Evolutionary conservation across 2,329 filamentous ascomycete genomes (phyloP).

Genomic region (Ophiocordyceps sinensis): DNA sequence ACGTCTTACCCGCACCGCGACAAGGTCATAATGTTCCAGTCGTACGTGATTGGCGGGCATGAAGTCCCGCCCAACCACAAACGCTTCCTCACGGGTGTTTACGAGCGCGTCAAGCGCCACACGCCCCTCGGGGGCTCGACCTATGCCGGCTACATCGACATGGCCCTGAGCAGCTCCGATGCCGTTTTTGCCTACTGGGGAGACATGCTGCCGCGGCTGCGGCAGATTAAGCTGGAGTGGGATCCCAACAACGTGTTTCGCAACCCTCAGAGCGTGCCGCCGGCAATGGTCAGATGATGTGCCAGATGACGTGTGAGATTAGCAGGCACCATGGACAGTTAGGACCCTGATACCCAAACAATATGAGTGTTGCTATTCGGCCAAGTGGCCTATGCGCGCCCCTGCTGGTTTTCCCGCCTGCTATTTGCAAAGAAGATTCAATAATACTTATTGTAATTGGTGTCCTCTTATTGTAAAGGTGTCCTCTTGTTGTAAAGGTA

Average conservation of each 20-base stretch:
- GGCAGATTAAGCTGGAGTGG: slow-evolving; percentile 33
- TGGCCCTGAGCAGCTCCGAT: slow-evolving; percentile 21
- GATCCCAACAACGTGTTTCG: slow-evolving; percentile 42
- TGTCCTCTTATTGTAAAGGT: no score
- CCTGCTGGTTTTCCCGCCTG: no score
- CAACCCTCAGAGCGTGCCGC: slow-evolving; percentile 46
- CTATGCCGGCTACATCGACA: slow-evolving; percentile 52
- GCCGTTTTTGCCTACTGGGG: slow-evolving; percentile 42
- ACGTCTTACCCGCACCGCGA: slow-evolving; percentile 51
- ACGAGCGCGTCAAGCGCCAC: slow-evolving; percentile 24
- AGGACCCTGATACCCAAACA: no score
- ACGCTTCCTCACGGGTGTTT: slow-evolving; percentile 36
- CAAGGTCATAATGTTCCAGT: slow-evolving; percentile 49
- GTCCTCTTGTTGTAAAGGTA: no score
- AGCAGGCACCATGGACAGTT: no score
- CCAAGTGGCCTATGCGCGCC: no score
- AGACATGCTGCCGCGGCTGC: slow-evolving; percentile 30
- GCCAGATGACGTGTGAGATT: no score
- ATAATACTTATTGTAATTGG: no score
- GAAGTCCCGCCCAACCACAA: slow-evolving; percentile 29
- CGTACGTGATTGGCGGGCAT: slow-evolving; percentile 39
- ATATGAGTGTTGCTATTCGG: no score
- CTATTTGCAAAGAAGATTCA: no score
- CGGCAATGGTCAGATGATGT: no score
- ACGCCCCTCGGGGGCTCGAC: slow-evolving; percentile 28